Evolutionary conservation across 495 filamentous ascomycete species (phyloP).

Genomic region (Neurospora sp.): DNA sequence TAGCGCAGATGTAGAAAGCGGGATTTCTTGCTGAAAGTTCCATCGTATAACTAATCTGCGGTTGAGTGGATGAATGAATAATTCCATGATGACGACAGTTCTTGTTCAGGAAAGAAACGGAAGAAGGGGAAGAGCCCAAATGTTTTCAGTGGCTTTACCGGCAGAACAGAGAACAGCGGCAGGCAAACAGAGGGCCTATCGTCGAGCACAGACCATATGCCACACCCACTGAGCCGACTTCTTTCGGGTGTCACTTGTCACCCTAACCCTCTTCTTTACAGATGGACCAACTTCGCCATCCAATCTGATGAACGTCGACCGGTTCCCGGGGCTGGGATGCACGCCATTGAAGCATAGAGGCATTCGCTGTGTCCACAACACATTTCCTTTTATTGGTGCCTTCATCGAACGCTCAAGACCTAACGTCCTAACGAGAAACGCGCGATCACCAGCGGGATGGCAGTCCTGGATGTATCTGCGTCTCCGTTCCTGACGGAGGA

Average conservation of each 20-base stretch:
- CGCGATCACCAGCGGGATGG: background rate
- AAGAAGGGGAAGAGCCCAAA: background rate
- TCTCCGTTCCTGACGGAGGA: background rate
- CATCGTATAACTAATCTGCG: background rate
- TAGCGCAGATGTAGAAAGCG: background rate
- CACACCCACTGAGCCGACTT: background rate
- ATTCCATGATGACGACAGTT: background rate
- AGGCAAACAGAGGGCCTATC: background rate
- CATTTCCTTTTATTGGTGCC: background rate
- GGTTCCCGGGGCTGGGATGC: background rate
- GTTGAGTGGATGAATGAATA: background rate
- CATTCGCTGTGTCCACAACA: background rate
- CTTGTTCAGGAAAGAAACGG: background rate
- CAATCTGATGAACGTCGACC: background rate
- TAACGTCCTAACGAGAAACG: background rate
- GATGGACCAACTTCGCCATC: background rate
- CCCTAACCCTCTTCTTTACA: background rate
- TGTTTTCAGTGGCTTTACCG: background rate
- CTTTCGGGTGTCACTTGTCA: background rate
- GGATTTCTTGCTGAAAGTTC: background rate
- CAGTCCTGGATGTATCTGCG: background rate
- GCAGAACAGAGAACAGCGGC: background rate
- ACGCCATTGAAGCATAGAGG: background rate
- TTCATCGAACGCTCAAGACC: background rate
- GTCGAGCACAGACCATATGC: background rate